Percentiles rank a stretch among this genome's conserved stretches.
Conservation (phyloP, 495 filamentous ascomycete genomes). For the Viridothelium virens region DNA sequence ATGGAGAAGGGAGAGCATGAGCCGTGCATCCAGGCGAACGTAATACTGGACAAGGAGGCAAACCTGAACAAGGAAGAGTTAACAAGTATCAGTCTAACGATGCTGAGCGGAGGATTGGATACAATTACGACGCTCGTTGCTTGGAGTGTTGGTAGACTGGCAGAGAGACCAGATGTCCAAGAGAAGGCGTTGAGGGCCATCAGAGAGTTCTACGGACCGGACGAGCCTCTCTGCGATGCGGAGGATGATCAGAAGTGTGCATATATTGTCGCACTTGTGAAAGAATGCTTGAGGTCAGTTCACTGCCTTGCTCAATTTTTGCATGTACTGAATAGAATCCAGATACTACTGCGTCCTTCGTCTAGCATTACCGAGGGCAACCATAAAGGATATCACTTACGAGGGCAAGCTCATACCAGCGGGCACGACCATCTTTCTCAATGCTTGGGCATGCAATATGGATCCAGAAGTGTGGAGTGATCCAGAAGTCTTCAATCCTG, state of each 20-base stretch:
- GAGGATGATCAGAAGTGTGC: constrained; percentile 54
- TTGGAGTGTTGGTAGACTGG: constrained; percentile 54
- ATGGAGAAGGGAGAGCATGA: constrained; percentile 53
- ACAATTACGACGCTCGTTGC: constrained; percentile 55
- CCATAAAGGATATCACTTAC: constrained; percentile 53
- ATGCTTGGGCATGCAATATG: constrained; percentile 60
- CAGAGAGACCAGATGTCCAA: constrained; percentile 53
- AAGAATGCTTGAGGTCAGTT: constrained; percentile 49
- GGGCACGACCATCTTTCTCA: constrained; percentile 55
- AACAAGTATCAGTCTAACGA: constrained; percentile 55
- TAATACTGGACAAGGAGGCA: constrained; percentile 54
- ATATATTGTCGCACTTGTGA: constrained; percentile 52
- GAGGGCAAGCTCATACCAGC: constrained; percentile 49
- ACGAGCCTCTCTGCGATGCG: constrained; percentile 50
- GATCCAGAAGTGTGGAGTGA: constrained; percentile 53
- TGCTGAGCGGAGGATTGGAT: constrained; percentile 56
- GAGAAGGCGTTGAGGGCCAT: constrained; percentile 51
- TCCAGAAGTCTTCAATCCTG: constrained; percentile 52
- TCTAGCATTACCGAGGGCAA: constrained; percentile 52
- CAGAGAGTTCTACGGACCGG: constrained; percentile 43
- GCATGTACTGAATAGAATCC: background rate
- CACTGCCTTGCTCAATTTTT: background rate
- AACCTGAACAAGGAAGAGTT: constrained; percentile 52
- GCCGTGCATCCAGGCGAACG: constrained; percentile 58
- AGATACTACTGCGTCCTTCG: constrained; percentile 54